Conservation (phyloP, 2,329 filamentous ascomycete species). For the Sporothrix pallida region DNA sequence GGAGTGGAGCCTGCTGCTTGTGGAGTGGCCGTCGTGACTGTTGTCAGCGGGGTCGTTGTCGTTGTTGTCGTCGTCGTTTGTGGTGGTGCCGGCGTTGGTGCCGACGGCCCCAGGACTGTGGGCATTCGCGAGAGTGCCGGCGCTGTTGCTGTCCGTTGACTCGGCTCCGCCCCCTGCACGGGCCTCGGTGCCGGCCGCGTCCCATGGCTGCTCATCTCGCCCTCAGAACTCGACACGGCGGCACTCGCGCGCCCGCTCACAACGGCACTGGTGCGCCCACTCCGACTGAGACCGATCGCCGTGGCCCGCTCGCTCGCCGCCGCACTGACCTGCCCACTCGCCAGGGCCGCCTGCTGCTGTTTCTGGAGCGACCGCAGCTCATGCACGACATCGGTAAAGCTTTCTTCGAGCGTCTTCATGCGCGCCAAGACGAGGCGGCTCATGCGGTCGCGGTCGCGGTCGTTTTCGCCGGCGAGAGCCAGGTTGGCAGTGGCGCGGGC, state of each 20-base stretch:
- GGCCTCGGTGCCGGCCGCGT: constrained; percentile 32
- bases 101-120: constrained; percentile 2
- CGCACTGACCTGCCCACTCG: constrained; percentile 44
- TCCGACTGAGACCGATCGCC: constrained; percentile 38
- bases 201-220: constrained; percentile 46
- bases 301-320: constrained; percentile 58
- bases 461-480: constrained; percentile 45
- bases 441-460: constrained; percentile 69
- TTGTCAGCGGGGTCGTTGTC: not conserved
- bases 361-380: constrained; percentile 72
- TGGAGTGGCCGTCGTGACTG: not conserved
- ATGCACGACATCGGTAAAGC: constrained; percentile 83
- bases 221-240: constrained; percentile 56
- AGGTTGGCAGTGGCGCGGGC: constrained; percentile 39
- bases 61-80: not conserved
- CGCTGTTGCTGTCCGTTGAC: constrained; percentile 29
- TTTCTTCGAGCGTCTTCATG: constrained; percentile 93
- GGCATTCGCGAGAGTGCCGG: not conserved
- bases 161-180: too few relatives aligned
- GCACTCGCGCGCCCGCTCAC: constrained; percentile 44
- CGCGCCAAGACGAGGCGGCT: constrained; percentile 81
- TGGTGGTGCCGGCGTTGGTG: constrained; percentile 32
- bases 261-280: constrained; percentile 41
- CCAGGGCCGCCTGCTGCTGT: constrained; percentile 37
- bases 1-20: too few relatives aligned